A percentile compares a stretch with the other conserved stretches of the same genome.
Conservation (phyloP, 2,329 filamentous ascomycete genomes). For the Penicillium sp. region DNA sequence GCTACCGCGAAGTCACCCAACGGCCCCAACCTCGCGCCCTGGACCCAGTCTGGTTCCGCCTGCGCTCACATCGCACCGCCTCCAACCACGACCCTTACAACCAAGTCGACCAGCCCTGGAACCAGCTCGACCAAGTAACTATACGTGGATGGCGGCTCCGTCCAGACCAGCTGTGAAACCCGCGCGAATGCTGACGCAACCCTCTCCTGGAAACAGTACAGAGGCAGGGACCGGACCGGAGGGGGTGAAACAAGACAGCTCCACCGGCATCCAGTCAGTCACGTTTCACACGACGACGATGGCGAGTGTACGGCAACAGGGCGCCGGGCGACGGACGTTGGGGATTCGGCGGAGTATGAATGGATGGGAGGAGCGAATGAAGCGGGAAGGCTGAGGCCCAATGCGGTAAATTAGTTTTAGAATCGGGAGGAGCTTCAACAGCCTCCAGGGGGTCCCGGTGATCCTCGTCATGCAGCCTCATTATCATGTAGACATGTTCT, state of each 20-base stretch:
- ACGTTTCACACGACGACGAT: conserved; percentile 44
- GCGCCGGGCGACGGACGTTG: conserved; percentile 36
- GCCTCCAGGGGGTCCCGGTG: background rate
- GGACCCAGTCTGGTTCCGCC: conserved; percentile 17
- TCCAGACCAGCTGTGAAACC: conserved; percentile 24
- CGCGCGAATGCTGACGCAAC: conserved; percentile 12
- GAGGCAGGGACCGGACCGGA: conserved; percentile 18
- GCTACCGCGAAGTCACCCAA: conserved; percentile 10
- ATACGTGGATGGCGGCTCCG: conserved; percentile 36
- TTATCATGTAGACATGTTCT: background rate
- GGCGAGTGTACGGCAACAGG: conserved; percentile 31
- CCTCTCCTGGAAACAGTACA: conserved; percentile 5
- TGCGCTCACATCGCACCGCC: conserved; percentile 28
- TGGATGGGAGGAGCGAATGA: conserved; percentile 44
- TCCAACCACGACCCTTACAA: conserved; percentile 31
- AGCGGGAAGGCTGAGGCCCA: conserved; percentile 26
- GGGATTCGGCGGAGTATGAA: conserved; percentile 45
- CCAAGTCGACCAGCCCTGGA: conserved; percentile 35
- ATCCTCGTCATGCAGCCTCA: conserved; percentile 9
- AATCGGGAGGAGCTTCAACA: background rate
- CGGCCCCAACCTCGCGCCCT: conserved; percentile 10
- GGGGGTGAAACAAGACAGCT: conserved; percentile 26
- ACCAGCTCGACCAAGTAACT: conserved; percentile 29
- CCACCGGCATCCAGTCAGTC: conserved; percentile 28
- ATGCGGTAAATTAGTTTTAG: conserved; percentile 14